Percentiles rank a stretch among this genome's conserved stretches.
Evolutionary conservation across 164 flowering plant species (phyloP).

Genomic region (Protea cynaroides): DNA sequence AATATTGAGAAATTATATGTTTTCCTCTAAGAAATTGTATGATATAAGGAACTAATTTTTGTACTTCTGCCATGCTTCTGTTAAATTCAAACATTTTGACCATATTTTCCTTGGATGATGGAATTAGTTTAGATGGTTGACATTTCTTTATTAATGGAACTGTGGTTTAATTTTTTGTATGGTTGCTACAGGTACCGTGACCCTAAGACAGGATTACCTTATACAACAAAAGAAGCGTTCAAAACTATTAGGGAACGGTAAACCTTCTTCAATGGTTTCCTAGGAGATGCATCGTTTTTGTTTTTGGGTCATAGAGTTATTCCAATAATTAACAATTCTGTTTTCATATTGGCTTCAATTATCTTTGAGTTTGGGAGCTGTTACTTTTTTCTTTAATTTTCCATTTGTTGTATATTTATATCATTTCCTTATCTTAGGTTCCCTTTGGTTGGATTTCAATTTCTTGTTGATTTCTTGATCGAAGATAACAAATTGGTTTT

Average conservation of each 20-base stretch:
- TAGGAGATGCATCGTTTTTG: neutral
- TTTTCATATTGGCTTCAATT: neutral
- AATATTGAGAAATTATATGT: neutral
- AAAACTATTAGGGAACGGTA: conserved; percentile 75
- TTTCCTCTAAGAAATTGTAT: neutral
- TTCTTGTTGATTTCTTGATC: too few species aligned
- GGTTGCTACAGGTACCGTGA: conserved; percentile 68
- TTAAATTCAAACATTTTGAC: neutral
- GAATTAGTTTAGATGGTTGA: neutral
- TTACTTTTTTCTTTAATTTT: too few species aligned
- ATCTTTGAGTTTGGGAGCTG: too few species aligned
- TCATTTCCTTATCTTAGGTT: too few species aligned
- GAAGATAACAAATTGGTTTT: too few species aligned
- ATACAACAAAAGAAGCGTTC: conserved; percentile 93
- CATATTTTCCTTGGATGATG: neutral
- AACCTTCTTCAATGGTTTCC: conserved; percentile 9
- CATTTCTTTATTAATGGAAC: conserved; percentile 1
- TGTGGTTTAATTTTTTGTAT: conserved; percentile 1
- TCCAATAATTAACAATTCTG: neutral
- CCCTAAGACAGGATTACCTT: conserved; percentile 88
- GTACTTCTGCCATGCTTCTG: neutral
- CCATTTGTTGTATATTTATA: too few species aligned
- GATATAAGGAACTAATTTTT: neutral
- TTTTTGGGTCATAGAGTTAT: neutral
- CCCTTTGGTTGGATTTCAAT: too few species aligned